Conservation (phyloP, 768 basidiomycete genomes). For the Lentinus brumalis region DNA sequence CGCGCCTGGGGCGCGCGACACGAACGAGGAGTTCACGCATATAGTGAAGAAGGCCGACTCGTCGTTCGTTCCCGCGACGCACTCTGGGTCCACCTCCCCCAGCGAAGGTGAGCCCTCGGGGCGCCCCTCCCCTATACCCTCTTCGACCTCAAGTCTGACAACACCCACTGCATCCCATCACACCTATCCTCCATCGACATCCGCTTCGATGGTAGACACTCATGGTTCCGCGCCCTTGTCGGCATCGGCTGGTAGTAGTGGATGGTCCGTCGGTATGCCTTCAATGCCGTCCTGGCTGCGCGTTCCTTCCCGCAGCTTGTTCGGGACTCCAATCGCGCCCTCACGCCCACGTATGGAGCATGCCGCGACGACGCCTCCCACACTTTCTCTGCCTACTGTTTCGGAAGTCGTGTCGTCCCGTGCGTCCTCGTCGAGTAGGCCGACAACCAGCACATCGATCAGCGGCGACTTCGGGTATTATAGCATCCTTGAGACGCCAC, state of each 20-base stretch:
- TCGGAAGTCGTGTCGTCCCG: conserved; percentile 62
- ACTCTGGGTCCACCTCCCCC: conserved; percentile 31
- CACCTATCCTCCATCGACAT: conserved; percentile 80
- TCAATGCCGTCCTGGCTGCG: conserved; percentile 25
- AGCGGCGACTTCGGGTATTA: conserved; percentile 63
- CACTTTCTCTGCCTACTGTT: conserved; percentile 41
- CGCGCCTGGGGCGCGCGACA: conserved; percentile 35
- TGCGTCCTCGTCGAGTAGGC: conserved; percentile 26
- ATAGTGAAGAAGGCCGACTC: conserved; percentile 57
- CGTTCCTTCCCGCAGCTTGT: conserved; percentile 24
- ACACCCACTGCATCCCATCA: conserved; percentile 44
- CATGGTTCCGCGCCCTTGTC: conserved; percentile 47
- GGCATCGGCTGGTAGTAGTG: conserved; percentile 37
- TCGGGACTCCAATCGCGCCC: conserved; percentile 17
- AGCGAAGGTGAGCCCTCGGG: conserved; percentile 28
- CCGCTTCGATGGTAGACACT: conserved; percentile 39
- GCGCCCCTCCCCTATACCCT: conserved; percentile 19
- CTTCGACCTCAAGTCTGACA: conserved; percentile 19
- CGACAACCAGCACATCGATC: conserved; percentile 23
- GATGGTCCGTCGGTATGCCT: conserved; percentile 57
- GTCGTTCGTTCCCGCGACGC: conserved; percentile 62
- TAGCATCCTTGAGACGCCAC: conserved; percentile 80
- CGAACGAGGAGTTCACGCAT: conserved; percentile 71
- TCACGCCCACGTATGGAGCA: conserved; percentile 21
- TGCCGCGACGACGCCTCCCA: conserved; percentile 24